Percentiles rank a stretch among this genome's conserved stretches.
Conservation (phyloP, 2,329 filamentous ascomycete species). For the Ophiosphaerella narmari region DNA sequence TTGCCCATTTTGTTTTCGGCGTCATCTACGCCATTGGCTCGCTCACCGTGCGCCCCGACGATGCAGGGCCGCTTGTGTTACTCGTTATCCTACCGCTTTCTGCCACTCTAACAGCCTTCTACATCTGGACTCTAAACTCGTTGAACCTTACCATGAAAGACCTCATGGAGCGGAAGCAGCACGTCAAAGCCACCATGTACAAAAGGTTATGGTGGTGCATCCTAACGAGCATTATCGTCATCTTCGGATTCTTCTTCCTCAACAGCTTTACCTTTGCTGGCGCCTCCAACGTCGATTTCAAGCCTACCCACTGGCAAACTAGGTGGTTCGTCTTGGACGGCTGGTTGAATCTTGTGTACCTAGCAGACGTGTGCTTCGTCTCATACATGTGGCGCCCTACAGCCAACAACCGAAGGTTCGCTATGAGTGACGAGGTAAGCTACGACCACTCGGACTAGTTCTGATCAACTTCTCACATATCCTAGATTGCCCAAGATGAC, state of each 20-base stretch:
- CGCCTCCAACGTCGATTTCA: constrained; percentile 81
- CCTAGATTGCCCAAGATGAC: constrained; percentile 88
- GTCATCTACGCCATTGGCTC: constrained; percentile 91
- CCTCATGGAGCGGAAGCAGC: constrained; percentile 90
- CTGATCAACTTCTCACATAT: constrained; percentile 32
- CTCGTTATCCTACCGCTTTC: constrained; percentile 92
- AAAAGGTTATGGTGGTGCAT: constrained; percentile 99
- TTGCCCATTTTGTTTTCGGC: constrained; percentile 92
- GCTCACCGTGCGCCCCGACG: constrained; percentile 85
- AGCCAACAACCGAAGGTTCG: constrained; percentile 93
- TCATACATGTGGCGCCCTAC: constrained; percentile 97
- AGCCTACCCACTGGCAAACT: constrained; percentile 95
- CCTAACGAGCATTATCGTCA: constrained; percentile 86
- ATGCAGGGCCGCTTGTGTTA: constrained; percentile 85
- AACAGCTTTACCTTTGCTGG: constrained; percentile 96
- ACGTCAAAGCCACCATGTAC: constrained; percentile 93
- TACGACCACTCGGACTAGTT: not conserved
- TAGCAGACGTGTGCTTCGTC: constrained; percentile 89
- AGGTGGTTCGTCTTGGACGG: constrained; percentile 97
- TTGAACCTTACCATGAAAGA: constrained; percentile 95
- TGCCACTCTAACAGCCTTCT: constrained; percentile 91
- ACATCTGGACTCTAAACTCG: constrained; percentile 97
- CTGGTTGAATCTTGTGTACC: constrained; percentile 95
- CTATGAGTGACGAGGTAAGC: constrained; percentile 91
- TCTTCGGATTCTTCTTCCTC: constrained; percentile 98